Conservation (phyloP, 2,329 filamentous ascomycete genomes). For the Fusarium goolgardi region DNA sequence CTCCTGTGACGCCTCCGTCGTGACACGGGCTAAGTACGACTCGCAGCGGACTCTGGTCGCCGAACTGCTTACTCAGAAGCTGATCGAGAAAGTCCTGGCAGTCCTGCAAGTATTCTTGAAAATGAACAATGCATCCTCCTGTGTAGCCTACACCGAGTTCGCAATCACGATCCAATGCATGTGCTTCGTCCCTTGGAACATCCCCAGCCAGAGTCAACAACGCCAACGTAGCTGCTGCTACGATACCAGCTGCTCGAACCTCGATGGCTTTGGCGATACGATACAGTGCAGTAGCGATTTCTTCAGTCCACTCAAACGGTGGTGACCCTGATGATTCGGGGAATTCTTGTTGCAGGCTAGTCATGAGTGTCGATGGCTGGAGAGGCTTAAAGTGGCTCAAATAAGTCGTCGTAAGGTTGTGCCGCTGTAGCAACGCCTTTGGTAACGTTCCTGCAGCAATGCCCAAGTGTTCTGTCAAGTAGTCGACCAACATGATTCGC, state of each 20-base stretch:
- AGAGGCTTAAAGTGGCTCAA: constrained; percentile 75
- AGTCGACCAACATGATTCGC: constrained; percentile 75
- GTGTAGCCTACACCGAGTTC: constrained; percentile 83
- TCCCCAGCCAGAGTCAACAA: constrained; percentile 77
- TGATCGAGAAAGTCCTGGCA: constrained; percentile 76
- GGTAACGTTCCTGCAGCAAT: constrained; percentile 63
- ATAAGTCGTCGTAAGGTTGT: constrained; percentile 77
- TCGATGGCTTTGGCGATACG: constrained; percentile 77
- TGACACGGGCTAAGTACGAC: constrained; percentile 67
- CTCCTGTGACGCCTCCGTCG: constrained; percentile 71
- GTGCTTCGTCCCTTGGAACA: constrained; percentile 57
- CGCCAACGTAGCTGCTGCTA: constrained; percentile 78
- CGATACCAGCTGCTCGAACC: constrained; percentile 76
- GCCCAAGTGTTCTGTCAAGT: constrained; percentile 61
- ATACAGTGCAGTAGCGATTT: constrained; percentile 69
- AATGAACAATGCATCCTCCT: constrained; percentile 82
- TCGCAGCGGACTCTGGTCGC: constrained; percentile 51
- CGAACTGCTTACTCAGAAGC: constrained; percentile 54
- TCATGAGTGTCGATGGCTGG: constrained; percentile 56
- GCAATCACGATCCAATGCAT: constrained; percentile 42
- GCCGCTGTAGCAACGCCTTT: constrained; percentile 63
- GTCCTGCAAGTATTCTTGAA: constrained; percentile 77
- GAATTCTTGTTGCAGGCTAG: constrained; percentile 64
- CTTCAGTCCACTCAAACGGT: constrained; percentile 71
- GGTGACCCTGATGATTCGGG: constrained; percentile 58